These are phyloP conservation scores for Pichia manshurica DNA, from an alignment of 805 yeast species.

Conservation along the genomic window DNA sequence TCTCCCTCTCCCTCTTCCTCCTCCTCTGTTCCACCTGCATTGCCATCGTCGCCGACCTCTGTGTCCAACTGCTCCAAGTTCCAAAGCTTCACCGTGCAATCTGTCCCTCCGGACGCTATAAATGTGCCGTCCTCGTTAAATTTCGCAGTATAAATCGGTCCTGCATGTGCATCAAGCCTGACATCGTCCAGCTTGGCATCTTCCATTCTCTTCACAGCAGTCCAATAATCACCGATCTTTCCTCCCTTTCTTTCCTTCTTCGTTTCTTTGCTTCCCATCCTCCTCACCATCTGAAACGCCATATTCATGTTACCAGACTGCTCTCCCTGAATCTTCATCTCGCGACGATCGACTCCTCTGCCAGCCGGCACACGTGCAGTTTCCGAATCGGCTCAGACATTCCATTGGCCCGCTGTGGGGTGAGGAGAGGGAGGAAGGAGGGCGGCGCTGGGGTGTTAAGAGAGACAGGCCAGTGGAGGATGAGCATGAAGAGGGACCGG, in stretches of 20 bases:
- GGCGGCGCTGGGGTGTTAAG: too few species aligned
- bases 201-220: neutral
- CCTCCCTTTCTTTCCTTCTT: too few species aligned
- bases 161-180: constrained; percentile 46
- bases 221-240: too few species aligned
- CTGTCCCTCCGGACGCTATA: constrained; percentile 61
- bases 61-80: constrained; percentile 10
- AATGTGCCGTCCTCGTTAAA: constrained; percentile 47
- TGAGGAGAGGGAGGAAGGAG: neutral
- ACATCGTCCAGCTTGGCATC: constrained; percentile 2
- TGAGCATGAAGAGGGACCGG: neutral
- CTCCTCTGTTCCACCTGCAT: neutral
- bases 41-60: neutral
- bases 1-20: neutral
- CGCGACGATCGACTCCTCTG: neutral
- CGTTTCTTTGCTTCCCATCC: too few species aligned
- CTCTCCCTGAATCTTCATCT: too few species aligned
- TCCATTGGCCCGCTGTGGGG: neutral
- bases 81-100: constrained; percentile 27
- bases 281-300: too few species aligned
- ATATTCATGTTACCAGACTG: too few species aligned
- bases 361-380: neutral
- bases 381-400: neutral
- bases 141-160: constrained; percentile 46
- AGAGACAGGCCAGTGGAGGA: neutral